phyloP scores from a whole-genome alignment of 768 basidiomycete species.

The Coprinopsis sp. region DNA sequence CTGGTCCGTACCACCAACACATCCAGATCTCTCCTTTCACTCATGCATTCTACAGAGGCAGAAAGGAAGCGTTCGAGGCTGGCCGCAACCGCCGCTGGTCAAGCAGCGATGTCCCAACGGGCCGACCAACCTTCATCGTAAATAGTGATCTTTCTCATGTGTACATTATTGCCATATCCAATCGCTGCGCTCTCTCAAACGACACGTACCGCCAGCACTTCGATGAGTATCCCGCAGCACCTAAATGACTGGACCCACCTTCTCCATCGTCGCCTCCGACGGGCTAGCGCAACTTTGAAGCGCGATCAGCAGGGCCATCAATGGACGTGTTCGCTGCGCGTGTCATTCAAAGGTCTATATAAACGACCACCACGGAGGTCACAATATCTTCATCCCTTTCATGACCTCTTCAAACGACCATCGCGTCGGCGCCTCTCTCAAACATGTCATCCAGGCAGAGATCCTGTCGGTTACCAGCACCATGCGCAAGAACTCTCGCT shows the following conservation, averaged over 20 bases:
- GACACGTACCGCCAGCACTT: too few relatives aligned
- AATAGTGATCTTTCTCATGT: slow-evolving; percentile 16
- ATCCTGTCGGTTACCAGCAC: slow-evolving; percentile 86
- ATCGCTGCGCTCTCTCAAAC: too few relatives aligned
- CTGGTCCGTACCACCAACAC: slow-evolving; percentile 41
- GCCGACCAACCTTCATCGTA: slow-evolving; percentile 30
- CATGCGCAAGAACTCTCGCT: slow-evolving; percentile 98
- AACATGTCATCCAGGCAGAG: slow-evolving; percentile 85
- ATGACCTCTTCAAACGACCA: slow-evolving; percentile 16
- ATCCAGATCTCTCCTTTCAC: too few relatives aligned
- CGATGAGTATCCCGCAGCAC: too few relatives aligned
- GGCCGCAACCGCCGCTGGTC: slow-evolving; percentile 87
- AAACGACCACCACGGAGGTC: background rate
- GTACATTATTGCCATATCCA: slow-evolving; percentile 8
- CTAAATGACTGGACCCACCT: too few relatives aligned
- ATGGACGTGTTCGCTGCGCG: slow-evolving; percentile 21
- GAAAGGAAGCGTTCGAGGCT: slow-evolving; percentile 89
- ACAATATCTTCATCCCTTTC: background rate
- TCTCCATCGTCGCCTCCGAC: too few relatives aligned
- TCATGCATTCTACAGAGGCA: too few relatives aligned
- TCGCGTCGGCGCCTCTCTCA: slow-evolving; percentile 45
- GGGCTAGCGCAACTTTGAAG: too few relatives aligned
- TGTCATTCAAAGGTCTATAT: too few relatives aligned
- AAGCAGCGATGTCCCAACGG: slow-evolving; percentile 79
- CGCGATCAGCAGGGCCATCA: too few relatives aligned